Evolutionary conservation across 208 protist genomes (phyloP).

Genomic region (Phytomonas sp.): DNA sequence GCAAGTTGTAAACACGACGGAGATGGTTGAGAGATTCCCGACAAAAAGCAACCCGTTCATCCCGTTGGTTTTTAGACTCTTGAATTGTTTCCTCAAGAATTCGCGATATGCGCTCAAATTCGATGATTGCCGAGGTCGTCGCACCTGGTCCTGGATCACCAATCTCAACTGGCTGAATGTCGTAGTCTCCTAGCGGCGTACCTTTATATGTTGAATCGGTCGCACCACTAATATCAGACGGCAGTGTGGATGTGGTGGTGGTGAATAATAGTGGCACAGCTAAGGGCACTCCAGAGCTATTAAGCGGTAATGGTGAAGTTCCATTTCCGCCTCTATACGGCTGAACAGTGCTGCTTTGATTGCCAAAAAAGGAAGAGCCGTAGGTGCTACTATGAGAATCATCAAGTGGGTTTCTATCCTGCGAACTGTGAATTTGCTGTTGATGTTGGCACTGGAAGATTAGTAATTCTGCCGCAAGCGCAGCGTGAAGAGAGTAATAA

Average conservation of each 20-base stretch:
- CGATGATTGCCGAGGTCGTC: constrained; percentile 60
- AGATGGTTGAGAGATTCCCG: constrained; percentile 1
- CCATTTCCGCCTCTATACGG: not conserved
- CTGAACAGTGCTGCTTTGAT: too few relatives aligned
- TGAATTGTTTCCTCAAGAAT: not conserved
- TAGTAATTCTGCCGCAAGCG: constrained; percentile 50
- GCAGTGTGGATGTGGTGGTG: not conserved
- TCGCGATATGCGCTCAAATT: constrained; percentile 22
- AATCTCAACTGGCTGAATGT: constrained; percentile 44
- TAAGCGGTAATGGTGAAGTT: not conserved
- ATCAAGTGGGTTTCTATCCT: not conserved
- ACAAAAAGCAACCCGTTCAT: constrained; percentile 1
- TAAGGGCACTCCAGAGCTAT: not conserved
- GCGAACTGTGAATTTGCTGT: not conserved
- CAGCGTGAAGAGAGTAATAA: constrained; percentile 62
- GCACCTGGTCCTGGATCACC: constrained; percentile 28
- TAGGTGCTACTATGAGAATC: not conserved
- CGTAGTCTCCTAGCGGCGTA: constrained; percentile 8
- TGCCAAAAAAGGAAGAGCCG: too few relatives aligned
- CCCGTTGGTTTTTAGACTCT: not conserved
- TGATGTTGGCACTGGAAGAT: constrained; percentile 22
- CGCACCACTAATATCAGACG: not conserved
- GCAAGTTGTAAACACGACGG: not conserved
- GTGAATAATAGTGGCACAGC: not conserved
- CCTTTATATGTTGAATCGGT: not conserved